Evolutionary conservation across 129 eudicot genomes (phyloP).

Genomic region (Flaveria trinervia): DNA sequence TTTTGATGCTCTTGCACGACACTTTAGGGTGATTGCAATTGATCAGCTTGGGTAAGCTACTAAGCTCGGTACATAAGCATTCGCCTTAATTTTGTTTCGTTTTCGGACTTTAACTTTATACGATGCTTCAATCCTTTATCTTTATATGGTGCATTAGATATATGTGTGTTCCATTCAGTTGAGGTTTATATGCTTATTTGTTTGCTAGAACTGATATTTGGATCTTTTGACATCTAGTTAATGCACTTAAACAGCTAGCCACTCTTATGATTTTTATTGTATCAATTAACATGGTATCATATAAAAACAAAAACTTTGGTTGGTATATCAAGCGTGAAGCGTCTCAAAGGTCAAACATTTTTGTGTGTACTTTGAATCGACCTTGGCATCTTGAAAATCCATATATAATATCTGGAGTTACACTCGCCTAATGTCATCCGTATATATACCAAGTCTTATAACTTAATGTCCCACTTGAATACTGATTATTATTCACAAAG

Average conservation of each 20-base stretch:
- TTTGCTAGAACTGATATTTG: neutral
- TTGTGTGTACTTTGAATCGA: neutral
- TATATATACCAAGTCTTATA: neutral
- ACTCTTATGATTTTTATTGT: neutral
- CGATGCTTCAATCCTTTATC: neutral
- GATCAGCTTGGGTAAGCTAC: conserved; percentile 97
- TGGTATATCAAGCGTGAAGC: neutral
- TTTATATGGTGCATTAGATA: neutral
- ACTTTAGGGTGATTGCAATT: conserved; percentile 82
- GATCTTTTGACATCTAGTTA: neutral
- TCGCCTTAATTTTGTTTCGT: neutral
- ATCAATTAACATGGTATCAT: neutral
- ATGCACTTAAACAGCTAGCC: conserved; percentile 11
- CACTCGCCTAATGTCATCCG: neutral
- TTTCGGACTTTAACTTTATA: neutral
- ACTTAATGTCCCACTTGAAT: neutral
- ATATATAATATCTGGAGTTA: neutral
- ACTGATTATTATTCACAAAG: neutral
- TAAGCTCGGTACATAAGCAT: conserved; percentile 27
- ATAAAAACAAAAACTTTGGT: conserved; percentile 5
- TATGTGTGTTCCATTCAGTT: neutral
- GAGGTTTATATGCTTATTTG: conserved; percentile 7
- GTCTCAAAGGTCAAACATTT: neutral
- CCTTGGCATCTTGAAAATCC: neutral
- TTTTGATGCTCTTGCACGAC: conserved; percentile 80